These are phyloP conservation scores for Penicillium aurantiogriseum DNA, from an alignment of 2,329 filamentous ascomycete species.

Conservation along the genomic window DNA sequence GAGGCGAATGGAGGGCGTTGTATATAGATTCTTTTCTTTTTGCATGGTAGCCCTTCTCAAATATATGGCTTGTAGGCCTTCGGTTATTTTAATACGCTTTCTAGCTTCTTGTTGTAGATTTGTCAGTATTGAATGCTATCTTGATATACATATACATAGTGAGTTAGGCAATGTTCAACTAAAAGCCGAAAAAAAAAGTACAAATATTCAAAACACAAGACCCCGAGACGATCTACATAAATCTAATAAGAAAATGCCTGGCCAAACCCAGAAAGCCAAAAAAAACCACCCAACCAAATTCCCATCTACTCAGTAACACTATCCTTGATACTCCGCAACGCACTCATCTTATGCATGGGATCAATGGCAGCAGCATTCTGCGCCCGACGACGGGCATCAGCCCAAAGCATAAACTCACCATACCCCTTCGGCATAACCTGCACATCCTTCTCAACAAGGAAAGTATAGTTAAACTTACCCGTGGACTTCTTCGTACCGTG, in stretches of 20 bases:
- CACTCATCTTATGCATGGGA: slow-evolving; percentile 34
- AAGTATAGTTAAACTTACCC: slow-evolving; percentile 75
- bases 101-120: not conserved
- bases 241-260: not conserved
- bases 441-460: slow-evolving; percentile 63
- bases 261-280: not conserved
- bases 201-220: not conserved
- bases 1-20: slow-evolving; percentile 8
- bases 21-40: slow-evolving; percentile 1
- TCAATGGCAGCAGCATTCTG: slow-evolving; percentile 51
- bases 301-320: slow-evolving; percentile 40
- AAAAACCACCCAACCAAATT: not conserved
- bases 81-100: not conserved
- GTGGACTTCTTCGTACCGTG: slow-evolving; percentile 66
- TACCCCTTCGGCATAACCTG: slow-evolving; percentile 65
- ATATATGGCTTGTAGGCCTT: not conserved
- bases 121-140: not conserved
- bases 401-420: slow-evolving; percentile 64
- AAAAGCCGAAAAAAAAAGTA: not conserved
- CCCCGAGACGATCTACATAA: not conserved
- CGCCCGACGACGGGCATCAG: slow-evolving; percentile 59
- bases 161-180: not conserved
- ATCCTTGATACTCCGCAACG: slow-evolving; percentile 35
- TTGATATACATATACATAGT: not conserved
- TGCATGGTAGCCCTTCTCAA: slow-evolving; percentile 3